These are phyloP conservation scores for Paecilomyces formosus DNA, from an alignment of 2,329 filamentous ascomycete species.

Conservation along the genomic window DNA sequence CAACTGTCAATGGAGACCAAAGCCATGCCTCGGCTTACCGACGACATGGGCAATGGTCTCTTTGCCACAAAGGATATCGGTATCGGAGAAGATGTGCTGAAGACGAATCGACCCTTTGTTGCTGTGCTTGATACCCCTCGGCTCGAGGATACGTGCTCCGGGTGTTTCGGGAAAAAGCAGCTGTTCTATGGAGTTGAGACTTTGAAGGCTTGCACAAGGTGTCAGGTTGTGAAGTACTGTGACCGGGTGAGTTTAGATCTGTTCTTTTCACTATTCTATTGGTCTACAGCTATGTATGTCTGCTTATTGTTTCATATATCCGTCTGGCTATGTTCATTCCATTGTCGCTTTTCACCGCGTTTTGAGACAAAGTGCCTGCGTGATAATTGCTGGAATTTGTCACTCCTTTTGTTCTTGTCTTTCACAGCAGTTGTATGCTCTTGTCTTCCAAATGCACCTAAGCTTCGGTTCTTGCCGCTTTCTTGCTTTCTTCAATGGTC, in stretches of 20 bases:
- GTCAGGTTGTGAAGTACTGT: constrained; percentile 53
- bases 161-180: constrained; percentile 44
- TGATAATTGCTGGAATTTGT: too few species aligned
- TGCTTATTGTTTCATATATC: neutral
- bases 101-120: constrained; percentile 45
- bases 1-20: constrained; percentile 15
- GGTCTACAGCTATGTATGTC: neutral
- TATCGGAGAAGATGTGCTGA: constrained; percentile 43
- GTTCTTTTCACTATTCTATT: neutral
- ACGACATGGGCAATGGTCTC: constrained; percentile 44
- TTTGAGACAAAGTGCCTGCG: too few species aligned
- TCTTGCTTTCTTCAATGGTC: too few species aligned
- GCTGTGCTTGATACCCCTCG: constrained; percentile 46
- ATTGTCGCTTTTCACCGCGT: too few species aligned
- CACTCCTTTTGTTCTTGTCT: too few species aligned
- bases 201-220: constrained; percentile 52
- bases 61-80: constrained; percentile 45
- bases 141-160: constrained; percentile 50
- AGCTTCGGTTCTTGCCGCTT: too few species aligned
- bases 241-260: constrained; percentile 41
- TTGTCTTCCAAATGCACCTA: too few species aligned
- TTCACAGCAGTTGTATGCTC: too few species aligned
- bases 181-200: constrained; percentile 11
- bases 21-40: constrained; percentile 15
- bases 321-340: neutral